Conservation (phyloP, 2,329 filamentous ascomycete genomes). For the Nemania sp. region DNA sequence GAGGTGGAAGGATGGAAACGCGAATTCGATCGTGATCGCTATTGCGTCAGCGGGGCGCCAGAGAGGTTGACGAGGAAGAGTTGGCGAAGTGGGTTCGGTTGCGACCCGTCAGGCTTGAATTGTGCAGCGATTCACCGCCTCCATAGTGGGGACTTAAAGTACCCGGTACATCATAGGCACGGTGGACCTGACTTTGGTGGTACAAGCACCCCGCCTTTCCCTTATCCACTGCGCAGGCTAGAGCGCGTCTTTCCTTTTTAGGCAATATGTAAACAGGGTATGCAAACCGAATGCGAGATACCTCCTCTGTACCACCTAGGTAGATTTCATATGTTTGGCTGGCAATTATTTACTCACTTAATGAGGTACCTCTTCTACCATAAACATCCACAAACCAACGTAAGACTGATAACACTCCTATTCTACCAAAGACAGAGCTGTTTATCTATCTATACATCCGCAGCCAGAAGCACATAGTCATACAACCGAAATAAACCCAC, state of each 20-base stretch:
- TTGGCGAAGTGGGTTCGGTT: no score
- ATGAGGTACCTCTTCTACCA: background rate
- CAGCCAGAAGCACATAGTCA: background rate
- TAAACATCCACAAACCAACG: background rate
- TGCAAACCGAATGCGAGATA: background rate
- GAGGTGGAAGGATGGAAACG: no score
- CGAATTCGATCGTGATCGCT: no score
- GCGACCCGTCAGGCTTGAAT: background rate
- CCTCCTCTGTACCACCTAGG: background rate
- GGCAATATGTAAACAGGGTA: constrained; percentile 51
- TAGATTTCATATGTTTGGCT: background rate
- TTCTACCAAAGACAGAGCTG: background rate
- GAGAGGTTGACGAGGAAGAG: background rate
- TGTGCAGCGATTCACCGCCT: background rate
- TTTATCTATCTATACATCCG: no score
- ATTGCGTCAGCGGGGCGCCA: constrained; percentile 24
- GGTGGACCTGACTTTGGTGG: no score
- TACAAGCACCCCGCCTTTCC: background rate
- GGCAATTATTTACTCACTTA: no score
- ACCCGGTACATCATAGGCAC: no score
- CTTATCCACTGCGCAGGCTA: background rate
- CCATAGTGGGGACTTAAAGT: no score
- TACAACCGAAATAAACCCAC: no score
- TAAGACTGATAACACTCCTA: no score
- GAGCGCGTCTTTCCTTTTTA: constrained; percentile 34